phyloP scores from a whole-genome alignment of 2,329 filamentous ascomycete genomes.

The Cladosporium sphaerospermum region DNA sequence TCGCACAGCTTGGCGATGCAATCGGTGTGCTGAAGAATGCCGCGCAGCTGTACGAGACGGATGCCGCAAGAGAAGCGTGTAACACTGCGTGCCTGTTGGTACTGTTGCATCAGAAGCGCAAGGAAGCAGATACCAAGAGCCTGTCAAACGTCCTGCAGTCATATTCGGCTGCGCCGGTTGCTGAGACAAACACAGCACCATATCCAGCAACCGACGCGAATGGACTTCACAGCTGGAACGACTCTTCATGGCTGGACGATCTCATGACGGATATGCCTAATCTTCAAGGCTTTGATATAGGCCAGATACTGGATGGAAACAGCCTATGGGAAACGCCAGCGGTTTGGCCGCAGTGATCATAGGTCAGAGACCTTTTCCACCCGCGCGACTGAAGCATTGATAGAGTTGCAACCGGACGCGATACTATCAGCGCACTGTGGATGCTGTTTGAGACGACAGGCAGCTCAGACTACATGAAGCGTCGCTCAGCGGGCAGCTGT shows the following conservation, averaged over 20 bases:
- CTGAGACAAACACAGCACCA: background rate
- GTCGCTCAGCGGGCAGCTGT: too few relatives aligned
- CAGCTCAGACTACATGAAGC: too few relatives aligned
- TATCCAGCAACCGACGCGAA: background rate
- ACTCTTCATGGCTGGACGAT: constrained; percentile 8
- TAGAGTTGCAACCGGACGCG: background rate
- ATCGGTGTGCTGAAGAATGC: constrained; percentile 30
- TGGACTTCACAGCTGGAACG: constrained; percentile 8
- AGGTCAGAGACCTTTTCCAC: background rate
- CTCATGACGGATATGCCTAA: constrained; percentile 8
- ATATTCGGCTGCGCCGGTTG: constrained; percentile 2
- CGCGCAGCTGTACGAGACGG: constrained; percentile 15
- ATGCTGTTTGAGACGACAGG: too few relatives aligned
- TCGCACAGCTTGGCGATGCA: constrained; percentile 42
- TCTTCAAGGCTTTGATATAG: constrained; percentile 8
- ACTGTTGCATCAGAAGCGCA: constrained; percentile 43
- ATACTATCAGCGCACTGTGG: too few relatives aligned
- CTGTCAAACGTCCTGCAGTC: constrained; percentile 21
- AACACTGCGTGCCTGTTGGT: constrained; percentile 47
- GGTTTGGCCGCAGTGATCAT: background rate
- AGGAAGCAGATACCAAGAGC: constrained; percentile 36
- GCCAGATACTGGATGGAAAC: constrained; percentile 6
- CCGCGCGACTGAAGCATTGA: background rate
- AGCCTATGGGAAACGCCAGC: constrained; percentile 6
- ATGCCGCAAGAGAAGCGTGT: constrained; percentile 42